Evolutionary conservation across 2,329 filamentous ascomycete genomes (phyloP).

Genomic region (Orbilia javanica): DNA sequence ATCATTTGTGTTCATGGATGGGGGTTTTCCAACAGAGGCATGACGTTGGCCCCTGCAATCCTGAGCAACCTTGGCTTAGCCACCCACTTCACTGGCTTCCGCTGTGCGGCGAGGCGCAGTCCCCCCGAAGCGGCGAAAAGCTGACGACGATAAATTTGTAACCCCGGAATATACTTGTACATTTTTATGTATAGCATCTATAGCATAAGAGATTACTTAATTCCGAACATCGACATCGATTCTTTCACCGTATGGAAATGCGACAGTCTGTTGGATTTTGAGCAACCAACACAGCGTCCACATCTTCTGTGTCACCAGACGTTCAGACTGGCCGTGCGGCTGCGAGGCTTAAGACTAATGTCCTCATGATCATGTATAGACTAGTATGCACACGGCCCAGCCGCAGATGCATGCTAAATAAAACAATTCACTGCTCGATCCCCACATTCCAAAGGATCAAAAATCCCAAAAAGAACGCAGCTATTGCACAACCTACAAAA

Average conservation of each 20-base stretch:
- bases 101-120: neutral
- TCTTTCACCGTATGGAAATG: too few species aligned
- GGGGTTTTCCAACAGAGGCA: constrained; percentile 9
- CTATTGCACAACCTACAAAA: too few species aligned
- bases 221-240: neutral
- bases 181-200: too few species aligned
- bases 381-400: neutral
- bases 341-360: neutral
- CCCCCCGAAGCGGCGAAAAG: neutral
- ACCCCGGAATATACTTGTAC: too few species aligned
- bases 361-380: too few species aligned
- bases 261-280: neutral
- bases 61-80: neutral
- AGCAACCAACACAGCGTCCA: neutral
- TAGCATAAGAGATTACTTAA: neutral
- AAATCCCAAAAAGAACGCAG: neutral
- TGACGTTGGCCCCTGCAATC: constrained; percentile 46
- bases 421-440: neutral
- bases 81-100: neutral
- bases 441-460: neutral
- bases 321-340: neutral
- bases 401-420: neutral
- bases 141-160: neutral
- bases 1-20: too few species aligned
- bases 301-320: too few species aligned